Conservation (phyloP, 371 early-diverging fungal species). For the Actinomortierella wolfii region DNA sequence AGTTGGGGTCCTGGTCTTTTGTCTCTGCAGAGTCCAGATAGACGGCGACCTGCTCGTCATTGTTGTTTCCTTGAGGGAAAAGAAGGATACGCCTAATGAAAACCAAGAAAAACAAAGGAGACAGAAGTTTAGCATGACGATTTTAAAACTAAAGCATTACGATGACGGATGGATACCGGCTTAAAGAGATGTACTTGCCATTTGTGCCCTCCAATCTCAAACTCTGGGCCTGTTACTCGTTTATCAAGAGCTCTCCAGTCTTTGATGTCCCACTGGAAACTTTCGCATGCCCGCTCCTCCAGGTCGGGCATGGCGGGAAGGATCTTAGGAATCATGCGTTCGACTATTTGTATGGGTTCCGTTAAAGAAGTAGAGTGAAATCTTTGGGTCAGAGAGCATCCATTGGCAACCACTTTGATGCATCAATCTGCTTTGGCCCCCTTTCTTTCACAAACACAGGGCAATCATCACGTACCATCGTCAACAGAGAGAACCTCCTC, state of each 20-base stretch:
- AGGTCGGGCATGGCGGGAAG: constrained; percentile 45
- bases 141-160: background rate
- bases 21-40: constrained; percentile 87
- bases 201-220: constrained; percentile 61
- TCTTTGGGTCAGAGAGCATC: no score
- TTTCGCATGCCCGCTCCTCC: constrained; percentile 55
- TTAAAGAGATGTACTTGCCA: constrained; percentile 50
- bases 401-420: no score
- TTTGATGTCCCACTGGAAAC: constrained; percentile 62
- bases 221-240: constrained; percentile 59
- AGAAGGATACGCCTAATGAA: constrained; percentile 78
- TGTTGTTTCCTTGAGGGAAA: constrained; percentile 91
- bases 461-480: constrained; percentile 40
- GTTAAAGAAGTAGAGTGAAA: no score
- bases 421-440: no score
- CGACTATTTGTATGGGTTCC: constrained; percentile 18
- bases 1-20: constrained; percentile 55
- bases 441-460: no score
- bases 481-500: constrained; percentile 29
- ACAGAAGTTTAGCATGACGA: background rate
- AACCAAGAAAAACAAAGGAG: background rate
- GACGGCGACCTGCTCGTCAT: constrained; percentile 68
- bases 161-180: constrained; percentile 1
- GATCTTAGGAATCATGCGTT: constrained; percentile 35
- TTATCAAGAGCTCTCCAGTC: constrained; percentile 59